Conservation (phyloP, 331 rosid species). For the Dryas integrifolia region DNA sequence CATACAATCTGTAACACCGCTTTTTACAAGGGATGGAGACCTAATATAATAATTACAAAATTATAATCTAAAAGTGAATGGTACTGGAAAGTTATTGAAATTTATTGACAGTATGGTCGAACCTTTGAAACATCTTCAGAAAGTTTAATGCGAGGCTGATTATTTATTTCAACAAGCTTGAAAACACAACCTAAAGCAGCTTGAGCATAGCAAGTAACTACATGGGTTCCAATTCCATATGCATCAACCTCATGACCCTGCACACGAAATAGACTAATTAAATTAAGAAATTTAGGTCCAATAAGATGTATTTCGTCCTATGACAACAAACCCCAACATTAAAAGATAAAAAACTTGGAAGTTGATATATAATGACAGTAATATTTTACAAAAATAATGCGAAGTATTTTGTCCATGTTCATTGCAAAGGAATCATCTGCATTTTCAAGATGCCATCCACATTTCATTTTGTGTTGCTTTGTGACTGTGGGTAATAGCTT, state of each 20-base stretch:
- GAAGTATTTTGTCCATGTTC: no score
- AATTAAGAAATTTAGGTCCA: neutral
- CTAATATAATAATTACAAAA: conserved; percentile 33
- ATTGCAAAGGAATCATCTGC: no score
- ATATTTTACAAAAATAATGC: no score
- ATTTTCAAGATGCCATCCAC: no score
- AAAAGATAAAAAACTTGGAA: neutral
- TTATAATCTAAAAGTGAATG: conserved; percentile 5
- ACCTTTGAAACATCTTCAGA: conserved; percentile 99
- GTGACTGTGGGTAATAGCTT: no score
- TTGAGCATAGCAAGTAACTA: conserved; percentile 97
- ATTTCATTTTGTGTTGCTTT: no score
- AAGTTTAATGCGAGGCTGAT: conserved; percentile 95
- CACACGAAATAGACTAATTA: neutral
- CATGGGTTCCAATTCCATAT: conserved; percentile 90
- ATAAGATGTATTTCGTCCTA: neutral
- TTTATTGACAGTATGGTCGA: conserved; percentile 30
- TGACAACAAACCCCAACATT: neutral
- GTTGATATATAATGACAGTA: neutral
- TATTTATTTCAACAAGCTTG: conserved; percentile 96
- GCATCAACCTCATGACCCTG: conserved; percentile 99
- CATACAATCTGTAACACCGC: conserved; percentile 71
- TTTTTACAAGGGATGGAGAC: conserved; percentile 98
- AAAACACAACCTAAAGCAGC: conserved; percentile 97
- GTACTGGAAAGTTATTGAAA: conserved; percentile 26